These are phyloP conservation scores for Atractiella rhizophila DNA, from an alignment of 768 basidiomycete genomes.

Conservation along the genomic window DNA sequence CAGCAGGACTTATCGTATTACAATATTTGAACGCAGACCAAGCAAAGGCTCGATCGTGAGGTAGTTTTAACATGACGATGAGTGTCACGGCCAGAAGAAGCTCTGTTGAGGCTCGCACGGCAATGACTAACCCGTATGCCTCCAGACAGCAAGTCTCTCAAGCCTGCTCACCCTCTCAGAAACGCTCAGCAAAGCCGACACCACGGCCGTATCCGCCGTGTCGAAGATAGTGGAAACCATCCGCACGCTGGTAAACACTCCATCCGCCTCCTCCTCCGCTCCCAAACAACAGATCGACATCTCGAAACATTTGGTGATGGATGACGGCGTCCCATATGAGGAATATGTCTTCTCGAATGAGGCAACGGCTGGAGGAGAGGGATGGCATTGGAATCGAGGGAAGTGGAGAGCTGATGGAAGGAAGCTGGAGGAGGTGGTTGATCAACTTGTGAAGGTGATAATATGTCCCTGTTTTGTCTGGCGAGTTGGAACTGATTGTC, in stretches of 20 bases:
- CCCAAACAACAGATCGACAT: slow-evolving; percentile 4
- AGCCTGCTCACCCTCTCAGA: slow-evolving; percentile 69
- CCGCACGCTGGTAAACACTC: slow-evolving; percentile 34
- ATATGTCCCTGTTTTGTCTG: neutral
- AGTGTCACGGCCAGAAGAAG: too few species aligned
- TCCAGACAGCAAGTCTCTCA: slow-evolving; percentile 78
- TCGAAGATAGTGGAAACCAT: slow-evolving; percentile 87
- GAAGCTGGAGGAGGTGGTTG: slow-evolving; percentile 49
- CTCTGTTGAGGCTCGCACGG: too few species aligned
- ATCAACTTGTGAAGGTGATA: slow-evolving; percentile 55
- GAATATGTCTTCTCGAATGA: slow-evolving; percentile 31
- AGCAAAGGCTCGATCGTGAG: too few species aligned
- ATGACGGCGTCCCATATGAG: slow-evolving; percentile 15
- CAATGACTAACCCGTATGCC: neutral
- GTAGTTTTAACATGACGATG: too few species aligned
- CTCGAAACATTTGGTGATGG: slow-evolving; percentile 14
- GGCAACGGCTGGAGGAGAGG: slow-evolving; percentile 26
- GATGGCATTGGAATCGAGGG: slow-evolving; percentile 83
- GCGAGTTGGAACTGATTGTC: neutral
- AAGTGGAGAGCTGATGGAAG: slow-evolving; percentile 64
- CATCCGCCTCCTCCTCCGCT: neutral
- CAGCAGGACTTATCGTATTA: too few species aligned
- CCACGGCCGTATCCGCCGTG: slow-evolving; percentile 58
- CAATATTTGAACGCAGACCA: too few species aligned
- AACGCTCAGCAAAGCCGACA: slow-evolving; percentile 71